Evolutionary conservation across 2,329 filamentous ascomycete species (phyloP).

Genomic region (Albifimbria verrucaria): DNA sequence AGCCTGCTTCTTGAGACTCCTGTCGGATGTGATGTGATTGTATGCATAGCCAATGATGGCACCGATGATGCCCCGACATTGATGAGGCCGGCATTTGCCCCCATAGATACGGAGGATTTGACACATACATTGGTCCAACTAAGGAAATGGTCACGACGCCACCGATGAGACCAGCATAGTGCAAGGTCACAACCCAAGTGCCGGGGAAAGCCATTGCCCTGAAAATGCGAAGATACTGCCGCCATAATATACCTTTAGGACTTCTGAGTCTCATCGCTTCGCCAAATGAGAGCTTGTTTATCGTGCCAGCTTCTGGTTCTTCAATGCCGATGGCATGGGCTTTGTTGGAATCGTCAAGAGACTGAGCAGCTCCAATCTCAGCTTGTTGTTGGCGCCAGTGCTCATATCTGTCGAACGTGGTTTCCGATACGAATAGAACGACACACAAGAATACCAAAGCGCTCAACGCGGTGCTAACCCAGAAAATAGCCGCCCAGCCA

Average conservation of each 20-base stretch:
- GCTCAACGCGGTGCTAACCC: conserved; percentile 25
- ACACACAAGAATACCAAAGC: conserved; percentile 18
- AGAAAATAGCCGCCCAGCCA: conserved; percentile 30
- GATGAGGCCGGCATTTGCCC: conserved; percentile 28
- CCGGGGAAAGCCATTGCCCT: conserved; percentile 22
- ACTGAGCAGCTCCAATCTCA: not conserved
- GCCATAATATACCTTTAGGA: not conserved
- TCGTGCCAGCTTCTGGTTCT: not conserved
- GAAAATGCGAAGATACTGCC: not conserved
- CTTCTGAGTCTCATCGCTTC: not conserved
- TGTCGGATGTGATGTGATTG: conserved; percentile 21
- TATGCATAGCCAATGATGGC: conserved; percentile 23
- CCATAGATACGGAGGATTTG: conserved; percentile 29
- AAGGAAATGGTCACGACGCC: conserved; percentile 31
- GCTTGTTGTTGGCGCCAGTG: not conserved
- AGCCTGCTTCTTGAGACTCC: conserved; percentile 15
- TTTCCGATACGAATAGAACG: conserved; percentile 32
- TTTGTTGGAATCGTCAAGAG: not conserved
- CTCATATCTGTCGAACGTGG: conserved; percentile 17
- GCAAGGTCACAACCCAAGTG: conserved; percentile 32
- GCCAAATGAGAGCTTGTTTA: not conserved
- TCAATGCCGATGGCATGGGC: not conserved
- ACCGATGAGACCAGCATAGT: conserved; percentile 34
- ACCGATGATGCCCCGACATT: conserved; percentile 32
- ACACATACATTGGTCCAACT: conserved; percentile 27